These are phyloP conservation scores for Citrus maxima DNA, from an alignment of 345 rosid genomes.

Conservation along the genomic window DNA sequence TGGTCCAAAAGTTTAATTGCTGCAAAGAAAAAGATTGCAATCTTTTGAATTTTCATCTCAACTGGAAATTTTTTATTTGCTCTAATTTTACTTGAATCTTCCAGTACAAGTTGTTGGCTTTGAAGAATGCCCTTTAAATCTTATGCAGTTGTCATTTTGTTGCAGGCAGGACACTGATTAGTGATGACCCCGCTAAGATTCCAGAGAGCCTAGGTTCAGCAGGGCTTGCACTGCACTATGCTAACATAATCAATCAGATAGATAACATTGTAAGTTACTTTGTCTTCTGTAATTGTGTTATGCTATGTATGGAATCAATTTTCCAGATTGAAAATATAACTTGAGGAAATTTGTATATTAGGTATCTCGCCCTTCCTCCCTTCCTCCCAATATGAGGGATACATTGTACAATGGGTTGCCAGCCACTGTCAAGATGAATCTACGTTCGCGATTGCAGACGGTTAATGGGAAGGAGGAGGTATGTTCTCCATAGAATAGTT, in stretches of 20 bases:
- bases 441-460: conserved; percentile 54
- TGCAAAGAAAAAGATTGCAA: conserved; percentile 1
- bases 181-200: conserved; percentile 21
- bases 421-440: conserved; percentile 47
- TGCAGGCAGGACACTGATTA: conserved; percentile 26
- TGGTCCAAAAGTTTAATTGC: background rate
- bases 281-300: background rate
- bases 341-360: conserved; percentile 14
- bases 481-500: conserved; percentile 5
- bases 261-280: conserved; percentile 68
- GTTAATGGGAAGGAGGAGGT: conserved; percentile 66
- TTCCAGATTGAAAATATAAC: background rate
- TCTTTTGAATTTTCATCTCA: background rate
- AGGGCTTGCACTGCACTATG: conserved; percentile 92
- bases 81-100: background rate
- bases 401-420: conserved; percentile 68
- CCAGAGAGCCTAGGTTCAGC: conserved; percentile 63
- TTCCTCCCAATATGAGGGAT: conserved; percentile 74
- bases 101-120: background rate
- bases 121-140: background rate
- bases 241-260: conserved; percentile 80
- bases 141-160: conserved; percentile 9
- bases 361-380: conserved; percentile 71
- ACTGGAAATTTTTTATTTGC: background rate
- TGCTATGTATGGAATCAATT: background rate